Conservation (phyloP, 345 rosid species). For the Eucalyptus sideroxylon region DNA sequence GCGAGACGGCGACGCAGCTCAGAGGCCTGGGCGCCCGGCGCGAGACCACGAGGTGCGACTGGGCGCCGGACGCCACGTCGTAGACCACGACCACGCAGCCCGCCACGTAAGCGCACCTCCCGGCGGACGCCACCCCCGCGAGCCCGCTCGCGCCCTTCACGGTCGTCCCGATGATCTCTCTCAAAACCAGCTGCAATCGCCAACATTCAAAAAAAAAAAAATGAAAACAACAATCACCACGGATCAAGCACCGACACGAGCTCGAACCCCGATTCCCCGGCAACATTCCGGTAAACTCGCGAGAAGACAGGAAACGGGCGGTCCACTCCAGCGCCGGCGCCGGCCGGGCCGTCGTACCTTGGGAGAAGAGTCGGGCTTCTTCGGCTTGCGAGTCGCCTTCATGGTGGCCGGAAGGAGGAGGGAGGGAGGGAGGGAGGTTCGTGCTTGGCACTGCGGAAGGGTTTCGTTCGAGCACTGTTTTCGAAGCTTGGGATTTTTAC, state of each 20-base stretch:
- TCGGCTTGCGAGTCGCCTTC: constrained; percentile 34
- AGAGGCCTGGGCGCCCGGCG: constrained; percentile 56
- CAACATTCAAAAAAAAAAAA: background rate
- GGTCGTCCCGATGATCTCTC: constrained; percentile 66
- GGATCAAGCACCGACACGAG: background rate
- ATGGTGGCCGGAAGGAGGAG: background rate
- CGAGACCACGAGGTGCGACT: constrained; percentile 55
- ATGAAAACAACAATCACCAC: background rate
- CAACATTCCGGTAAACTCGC: background rate
- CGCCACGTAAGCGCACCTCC: constrained; percentile 51
- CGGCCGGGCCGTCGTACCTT: constrained; percentile 12
- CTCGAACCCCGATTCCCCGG: background rate
- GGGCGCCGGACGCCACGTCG: constrained; percentile 33
- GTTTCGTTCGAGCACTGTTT: background rate
- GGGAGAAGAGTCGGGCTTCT: constrained; percentile 34
- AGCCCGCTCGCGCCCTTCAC: constrained; percentile 53
- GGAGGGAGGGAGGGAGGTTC: background rate
- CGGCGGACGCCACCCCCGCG: constrained; percentile 27
- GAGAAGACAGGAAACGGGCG: background rate
- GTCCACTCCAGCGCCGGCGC: background rate
- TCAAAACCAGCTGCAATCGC: constrained; percentile 34
- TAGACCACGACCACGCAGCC: constrained; percentile 73
- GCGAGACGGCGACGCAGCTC: constrained; percentile 50
- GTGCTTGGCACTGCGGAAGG: background rate
- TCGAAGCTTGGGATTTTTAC: background rate